phyloP scores from a whole-genome alignment of 441 rosid genomes.

The Gossypium davidsonii region DNA sequence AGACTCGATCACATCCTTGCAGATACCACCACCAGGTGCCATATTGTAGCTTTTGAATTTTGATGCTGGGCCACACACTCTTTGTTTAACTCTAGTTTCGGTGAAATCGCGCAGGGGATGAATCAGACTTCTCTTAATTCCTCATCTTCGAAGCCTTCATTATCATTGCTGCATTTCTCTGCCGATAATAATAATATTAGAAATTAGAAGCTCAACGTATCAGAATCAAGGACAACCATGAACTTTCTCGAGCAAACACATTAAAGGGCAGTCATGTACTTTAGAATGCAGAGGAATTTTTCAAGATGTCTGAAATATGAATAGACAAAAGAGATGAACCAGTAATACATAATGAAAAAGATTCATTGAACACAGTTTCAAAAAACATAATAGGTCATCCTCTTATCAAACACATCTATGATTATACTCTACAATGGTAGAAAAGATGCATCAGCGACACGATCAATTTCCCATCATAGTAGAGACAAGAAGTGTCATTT shows the following conservation, averaged over 20 bases:
- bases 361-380: background rate
- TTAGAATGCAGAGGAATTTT: background rate
- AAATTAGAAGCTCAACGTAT: background rate
- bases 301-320: background rate
- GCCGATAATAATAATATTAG: conserved; percentile 3
- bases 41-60: conserved; percentile 20
- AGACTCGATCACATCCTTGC: conserved; percentile 47
- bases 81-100: background rate
- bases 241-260: background rate
- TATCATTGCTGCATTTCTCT: conserved; percentile 7
- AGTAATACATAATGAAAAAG: background rate
- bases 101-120: background rate
- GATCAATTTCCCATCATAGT: background rate
- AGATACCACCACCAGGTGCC: conserved; percentile 57
- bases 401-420: background rate
- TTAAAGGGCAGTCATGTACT: background rate
- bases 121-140: background rate
- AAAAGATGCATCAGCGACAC: background rate
- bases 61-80: conserved; percentile 11
- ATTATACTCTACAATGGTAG: background rate
- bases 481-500: background rate
- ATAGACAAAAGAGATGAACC: background rate
- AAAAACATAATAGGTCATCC: background rate
- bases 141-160: background rate
- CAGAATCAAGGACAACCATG: background rate